Base-by-base conservation (phyloP, 257 asterid species). In the Petunia secreta region DNA sequence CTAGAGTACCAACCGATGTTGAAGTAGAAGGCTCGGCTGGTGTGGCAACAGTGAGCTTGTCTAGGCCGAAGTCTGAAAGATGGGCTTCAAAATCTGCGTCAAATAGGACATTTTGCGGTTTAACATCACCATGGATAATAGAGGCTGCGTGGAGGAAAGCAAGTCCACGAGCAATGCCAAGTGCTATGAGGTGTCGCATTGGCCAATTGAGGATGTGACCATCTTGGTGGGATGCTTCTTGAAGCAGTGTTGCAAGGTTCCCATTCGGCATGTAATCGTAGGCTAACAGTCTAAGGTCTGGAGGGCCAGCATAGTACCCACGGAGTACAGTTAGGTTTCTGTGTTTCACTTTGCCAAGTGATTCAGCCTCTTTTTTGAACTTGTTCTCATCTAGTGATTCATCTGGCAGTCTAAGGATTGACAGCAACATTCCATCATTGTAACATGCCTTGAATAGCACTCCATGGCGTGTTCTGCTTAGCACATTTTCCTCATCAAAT, bases 201-300 rank as follows among this genome's bases (percentile, higher is more conserved):
- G 96, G 96, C 96, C 96, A 91, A 66, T 91, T 91, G 37, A 91
- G 89, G 15, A 91, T 91, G 75, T 91, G 96, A 38, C 96, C 93
- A n/a, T 91, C 96, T 81, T 91, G 96, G 83, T 91, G 96, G 0
- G 92, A 89, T 34, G 96, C 93, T 86, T 91, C 96, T 87, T 89
- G 96, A 37, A 91, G 90, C 52, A 91, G 78, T 1, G 92, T 90
- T 4, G 89, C 91, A 0, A 92, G 92, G 82, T 90, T 92, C 39
- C 97, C 94, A 10, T 91, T 91, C 2, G 97, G 97, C 97, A 91
- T 91, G 97, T 92, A 92, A 52, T 92, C 97, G 13, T 84, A 90
- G 36, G 87, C 90, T 4, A 92, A 94, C 52, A 92, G 88, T 75
- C 94, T 82, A 40, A 87, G 75, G 78, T 89, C 91, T 4, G 97